Conservation (phyloP, 768 basidiomycete species). For the Xerocomus spinulosus region DNA sequence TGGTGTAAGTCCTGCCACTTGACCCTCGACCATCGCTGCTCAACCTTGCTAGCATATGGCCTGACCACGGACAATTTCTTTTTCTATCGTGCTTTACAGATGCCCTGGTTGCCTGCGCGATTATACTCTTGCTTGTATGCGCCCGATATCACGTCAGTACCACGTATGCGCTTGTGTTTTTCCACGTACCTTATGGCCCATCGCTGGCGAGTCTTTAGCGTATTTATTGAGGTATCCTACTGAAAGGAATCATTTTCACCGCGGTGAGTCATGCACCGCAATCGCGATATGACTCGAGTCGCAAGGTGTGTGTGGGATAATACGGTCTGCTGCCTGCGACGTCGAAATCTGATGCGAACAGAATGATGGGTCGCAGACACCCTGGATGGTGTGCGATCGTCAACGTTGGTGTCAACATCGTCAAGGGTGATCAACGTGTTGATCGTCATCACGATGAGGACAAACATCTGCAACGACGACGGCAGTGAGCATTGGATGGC, state of each 20-base stretch:
- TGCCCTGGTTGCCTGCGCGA: neutral
- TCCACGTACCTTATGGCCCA: conserved; percentile 15
- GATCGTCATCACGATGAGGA: neutral
- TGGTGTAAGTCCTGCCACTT: conserved; percentile 22
- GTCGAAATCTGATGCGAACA: no score
- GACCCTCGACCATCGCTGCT: conserved; percentile 12
- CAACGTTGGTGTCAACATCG: no score
- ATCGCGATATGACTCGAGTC: conserved; percentile 4
- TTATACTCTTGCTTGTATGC: conserved; percentile 6
- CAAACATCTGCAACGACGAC: neutral
- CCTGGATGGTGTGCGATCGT: no score
- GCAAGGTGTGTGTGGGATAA: neutral
- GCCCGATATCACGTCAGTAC: conserved; percentile 19
- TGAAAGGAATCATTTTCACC: neutral
- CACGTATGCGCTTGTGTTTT: conserved; percentile 2
- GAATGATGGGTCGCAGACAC: no score
- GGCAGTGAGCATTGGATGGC: neutral
- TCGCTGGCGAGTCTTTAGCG: conserved; percentile 17
- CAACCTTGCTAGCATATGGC: conserved; percentile 10
- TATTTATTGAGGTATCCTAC: conserved; percentile 8
- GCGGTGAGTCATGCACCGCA: conserved; percentile 2
- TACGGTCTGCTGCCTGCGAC: neutral
- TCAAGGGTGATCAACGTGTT: no score
- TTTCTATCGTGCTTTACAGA: neutral
- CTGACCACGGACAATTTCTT: neutral